Conservation (phyloP, 1,139 yeast species). For the Taphrina sp. region DNA sequence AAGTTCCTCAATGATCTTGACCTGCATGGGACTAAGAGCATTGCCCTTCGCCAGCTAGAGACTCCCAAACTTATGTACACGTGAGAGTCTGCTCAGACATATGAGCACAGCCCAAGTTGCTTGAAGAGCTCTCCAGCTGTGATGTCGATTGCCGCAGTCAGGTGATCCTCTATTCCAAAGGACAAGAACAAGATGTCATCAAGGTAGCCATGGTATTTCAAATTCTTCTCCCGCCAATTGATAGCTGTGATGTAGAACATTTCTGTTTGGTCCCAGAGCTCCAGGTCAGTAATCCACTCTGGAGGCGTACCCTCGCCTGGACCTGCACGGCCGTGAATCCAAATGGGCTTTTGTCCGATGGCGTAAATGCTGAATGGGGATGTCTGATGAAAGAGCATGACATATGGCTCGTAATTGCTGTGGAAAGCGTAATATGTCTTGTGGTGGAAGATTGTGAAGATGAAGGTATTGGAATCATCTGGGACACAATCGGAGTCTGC, state of each 20-base stretch:
- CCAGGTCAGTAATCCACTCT: not conserved
- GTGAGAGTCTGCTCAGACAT: too few species aligned
- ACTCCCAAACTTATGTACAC: too few species aligned
- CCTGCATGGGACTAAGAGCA: too few species aligned
- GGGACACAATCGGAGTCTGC: slow-evolving; percentile 7
- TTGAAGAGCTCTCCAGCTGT: slow-evolving; percentile 1
- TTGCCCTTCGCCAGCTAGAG: too few species aligned
- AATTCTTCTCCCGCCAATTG: slow-evolving; percentile 7
- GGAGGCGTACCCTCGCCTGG: slow-evolving; percentile 16
- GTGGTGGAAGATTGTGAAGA: slow-evolving; percentile 26
- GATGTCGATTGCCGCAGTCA: slow-evolving; percentile 8
- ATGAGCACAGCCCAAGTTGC: not conserved
- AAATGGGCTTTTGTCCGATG: slow-evolving; percentile 21
- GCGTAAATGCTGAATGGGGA: slow-evolving; percentile 18
- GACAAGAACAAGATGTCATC: slow-evolving; percentile 18
- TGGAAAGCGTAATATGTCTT: slow-evolving; percentile 26
- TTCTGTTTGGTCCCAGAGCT: slow-evolving; percentile 6
- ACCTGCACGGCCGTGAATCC: slow-evolving; percentile 23
- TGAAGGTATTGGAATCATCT: slow-evolving; percentile 13
- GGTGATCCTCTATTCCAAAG: slow-evolving; percentile 20
- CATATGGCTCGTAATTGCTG: slow-evolving; percentile 27
- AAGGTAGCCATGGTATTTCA: slow-evolving; percentile 22
- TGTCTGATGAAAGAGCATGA: slow-evolving; percentile 1
- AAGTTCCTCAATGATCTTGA: too few species aligned
- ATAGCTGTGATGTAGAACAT: slow-evolving; percentile 25